Percentiles rank a stretch among this genome's conserved stretches.
Evolutionary conservation across 1,284 basidiomycete genomes (phyloP).

Genomic region (Microbotryomycetes sp.): DNA sequence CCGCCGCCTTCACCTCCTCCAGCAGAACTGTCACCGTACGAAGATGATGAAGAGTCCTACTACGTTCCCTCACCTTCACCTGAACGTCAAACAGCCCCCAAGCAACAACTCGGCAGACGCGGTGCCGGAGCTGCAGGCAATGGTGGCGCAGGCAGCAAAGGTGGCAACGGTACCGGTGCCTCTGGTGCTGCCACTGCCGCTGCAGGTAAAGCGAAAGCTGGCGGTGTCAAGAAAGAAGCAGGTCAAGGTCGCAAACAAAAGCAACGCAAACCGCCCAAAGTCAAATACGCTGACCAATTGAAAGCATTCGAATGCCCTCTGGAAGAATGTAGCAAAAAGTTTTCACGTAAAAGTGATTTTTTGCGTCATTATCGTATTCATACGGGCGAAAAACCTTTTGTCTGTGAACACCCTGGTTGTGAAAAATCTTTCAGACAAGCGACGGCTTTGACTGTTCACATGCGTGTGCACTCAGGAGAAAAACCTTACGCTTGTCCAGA

Average conservation of each 20-base stretch:
- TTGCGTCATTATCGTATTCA: conserved; percentile 48
- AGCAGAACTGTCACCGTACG: not conserved
- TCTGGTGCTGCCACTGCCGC: not conserved
- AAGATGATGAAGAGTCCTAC: not conserved
- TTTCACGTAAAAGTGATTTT: conserved; percentile 48
- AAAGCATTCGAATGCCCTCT: conserved; percentile 38
- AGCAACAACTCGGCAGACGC: not conserved
- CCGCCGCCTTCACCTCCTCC: not conserved
- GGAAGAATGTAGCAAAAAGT: conserved; percentile 46
- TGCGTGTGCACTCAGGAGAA: conserved; percentile 49
- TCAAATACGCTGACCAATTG: not conserved
- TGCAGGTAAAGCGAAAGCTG: not conserved
- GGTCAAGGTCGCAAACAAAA: not conserved
- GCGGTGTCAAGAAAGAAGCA: not conserved
- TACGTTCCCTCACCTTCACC: not conserved
- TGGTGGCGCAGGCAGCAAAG: too few species aligned
- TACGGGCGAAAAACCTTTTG: conserved; percentile 43
- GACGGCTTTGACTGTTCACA: conserved; percentile 42
- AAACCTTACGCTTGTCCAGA: conserved; percentile 51
- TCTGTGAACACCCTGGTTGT: conserved; percentile 37
- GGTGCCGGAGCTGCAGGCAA: not conserved
- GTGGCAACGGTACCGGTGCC: too few species aligned
- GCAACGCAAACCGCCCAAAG: not conserved
- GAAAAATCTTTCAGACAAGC: conserved; percentile 43
- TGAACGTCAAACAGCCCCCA: not conserved